These are phyloP conservation scores for Oenanthe sinensis DNA, from an alignment of 129 eudicot genomes.

Conservation along the genomic window DNA sequence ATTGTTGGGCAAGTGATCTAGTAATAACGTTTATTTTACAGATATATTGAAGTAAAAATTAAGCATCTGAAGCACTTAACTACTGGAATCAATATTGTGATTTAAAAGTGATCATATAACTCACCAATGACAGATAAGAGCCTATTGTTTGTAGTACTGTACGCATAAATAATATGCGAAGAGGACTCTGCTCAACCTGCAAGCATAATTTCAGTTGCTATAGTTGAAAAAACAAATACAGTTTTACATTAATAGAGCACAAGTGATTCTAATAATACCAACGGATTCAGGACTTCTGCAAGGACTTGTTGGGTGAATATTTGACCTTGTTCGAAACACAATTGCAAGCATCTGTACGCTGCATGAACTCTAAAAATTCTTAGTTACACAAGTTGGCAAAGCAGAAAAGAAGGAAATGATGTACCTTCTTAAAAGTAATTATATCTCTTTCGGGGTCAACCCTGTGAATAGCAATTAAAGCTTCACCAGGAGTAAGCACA, in stretches of 20 bases:
- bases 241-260: background rate
- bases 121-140: conserved; percentile 92
- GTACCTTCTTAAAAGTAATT: conserved; percentile 87
- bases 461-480: conserved; percentile 84
- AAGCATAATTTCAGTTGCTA: background rate
- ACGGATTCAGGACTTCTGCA: conserved; percentile 86
- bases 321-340: conserved; percentile 83
- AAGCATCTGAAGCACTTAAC: background rate
- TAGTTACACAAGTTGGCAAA: conserved; percentile 14
- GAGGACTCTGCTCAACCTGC: conserved; percentile 99
- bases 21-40: background rate
- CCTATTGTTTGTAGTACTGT: conserved; percentile 90
- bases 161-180: conserved; percentile 90
- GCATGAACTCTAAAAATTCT: conserved; percentile 16
- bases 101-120: conserved; percentile 8
- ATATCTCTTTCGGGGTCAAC: conserved; percentile 89
- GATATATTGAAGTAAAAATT: background rate
- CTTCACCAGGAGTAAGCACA: conserved; percentile 82
- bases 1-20: background rate
- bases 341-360: conserved; percentile 97
- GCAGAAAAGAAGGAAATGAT: conserved; percentile 7
- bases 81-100: background rate
- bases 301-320: conserved; percentile 93
- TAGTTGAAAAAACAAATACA: background rate
- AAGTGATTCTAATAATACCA: conserved; percentile 44